Evolutionary conservation across 1,284 basidiomycete species (phyloP).

Genomic region (Kalmanozyma brasiliensis): DNA sequence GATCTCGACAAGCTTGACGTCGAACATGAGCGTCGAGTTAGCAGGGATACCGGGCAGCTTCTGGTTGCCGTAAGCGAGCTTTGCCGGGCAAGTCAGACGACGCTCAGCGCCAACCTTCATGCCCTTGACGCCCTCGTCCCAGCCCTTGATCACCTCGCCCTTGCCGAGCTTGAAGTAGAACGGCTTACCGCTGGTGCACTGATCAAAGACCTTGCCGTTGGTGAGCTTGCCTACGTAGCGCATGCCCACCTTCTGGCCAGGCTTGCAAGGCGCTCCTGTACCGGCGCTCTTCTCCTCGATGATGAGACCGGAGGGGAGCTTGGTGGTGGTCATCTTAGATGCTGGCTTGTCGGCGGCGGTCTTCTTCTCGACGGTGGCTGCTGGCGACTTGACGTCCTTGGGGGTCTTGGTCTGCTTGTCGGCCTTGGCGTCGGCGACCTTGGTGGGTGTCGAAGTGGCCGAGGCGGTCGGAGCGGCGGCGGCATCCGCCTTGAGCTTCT

Average conservation of each 20-base stretch:
- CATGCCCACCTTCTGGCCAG: conserved; percentile 85
- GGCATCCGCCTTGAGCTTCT: conserved; percentile 75
- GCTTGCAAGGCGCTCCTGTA: conserved; percentile 83
- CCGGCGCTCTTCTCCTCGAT: conserved; percentile 82
- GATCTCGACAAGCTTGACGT: conserved; percentile 72
- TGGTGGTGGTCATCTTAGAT: conserved; percentile 68
- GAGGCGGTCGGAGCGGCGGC: conserved; percentile 59
- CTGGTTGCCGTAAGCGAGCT: conserved; percentile 72
- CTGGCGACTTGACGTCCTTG: conserved; percentile 45
- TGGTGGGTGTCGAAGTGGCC: conserved; percentile 59
- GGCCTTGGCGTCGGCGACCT: conserved; percentile 70
- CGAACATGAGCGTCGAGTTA: conserved; percentile 72
- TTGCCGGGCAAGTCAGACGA: conserved; percentile 78
- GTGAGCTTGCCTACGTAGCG: conserved; percentile 88
- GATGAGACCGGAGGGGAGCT: conserved; percentile 79
- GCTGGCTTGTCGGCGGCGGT: conserved; percentile 37
- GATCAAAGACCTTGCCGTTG: conserved; percentile 87
- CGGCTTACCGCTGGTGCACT: conserved; percentile 86
- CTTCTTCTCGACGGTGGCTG: conserved; percentile 54
- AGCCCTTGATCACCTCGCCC: conserved; percentile 88
- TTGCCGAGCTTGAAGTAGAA: conserved; percentile 87
- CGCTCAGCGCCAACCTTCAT: conserved; percentile 94
- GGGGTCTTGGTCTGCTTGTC: conserved; percentile 54
- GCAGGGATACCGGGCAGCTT: conserved; percentile 71
- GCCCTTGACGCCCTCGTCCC: conserved; percentile 90